Evolutionary conservation across 2,329 filamentous ascomycete genomes (phyloP).

Genomic region (Aureobasidium leucospermi): DNA sequence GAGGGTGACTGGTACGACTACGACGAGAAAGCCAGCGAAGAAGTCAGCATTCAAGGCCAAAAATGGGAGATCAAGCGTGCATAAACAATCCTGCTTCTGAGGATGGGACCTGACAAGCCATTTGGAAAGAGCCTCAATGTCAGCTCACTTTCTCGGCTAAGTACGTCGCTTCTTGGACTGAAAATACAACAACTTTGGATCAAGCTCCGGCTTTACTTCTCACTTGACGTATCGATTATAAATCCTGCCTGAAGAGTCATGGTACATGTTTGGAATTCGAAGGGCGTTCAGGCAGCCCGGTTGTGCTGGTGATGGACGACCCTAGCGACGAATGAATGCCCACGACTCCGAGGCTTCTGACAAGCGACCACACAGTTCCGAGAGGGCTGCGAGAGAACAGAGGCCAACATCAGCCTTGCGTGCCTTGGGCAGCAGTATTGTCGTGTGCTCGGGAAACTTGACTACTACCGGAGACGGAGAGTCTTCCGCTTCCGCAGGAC

Average conservation of each 20-base stretch:
- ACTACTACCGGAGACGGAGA: background rate
- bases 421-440: background rate
- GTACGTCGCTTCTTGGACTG: background rate
- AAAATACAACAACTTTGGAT: background rate
- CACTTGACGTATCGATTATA: background rate
- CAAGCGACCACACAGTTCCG: no score
- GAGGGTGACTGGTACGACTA: slow-evolving; percentile 99
- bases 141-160: background rate
- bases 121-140: background rate
- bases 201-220: no score
- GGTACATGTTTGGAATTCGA: background rate
- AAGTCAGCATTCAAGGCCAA: slow-evolving; percentile 50
- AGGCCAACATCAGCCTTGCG: no score
- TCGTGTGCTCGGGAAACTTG: background rate
- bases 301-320: background rate
- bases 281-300: background rate
- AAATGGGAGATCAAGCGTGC: slow-evolving; percentile 77
- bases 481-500: background rate
- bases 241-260: background rate
- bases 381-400: no score
- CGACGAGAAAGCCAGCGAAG: slow-evolving; percentile 19
- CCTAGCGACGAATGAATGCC: background rate
- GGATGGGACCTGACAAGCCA: background rate
- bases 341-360: no score
- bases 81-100: slow-evolving; percentile 32